phyloP scores from a whole-genome alignment of 2,329 filamentous ascomycete genomes.

The Diaporthe caulivora region DNA sequence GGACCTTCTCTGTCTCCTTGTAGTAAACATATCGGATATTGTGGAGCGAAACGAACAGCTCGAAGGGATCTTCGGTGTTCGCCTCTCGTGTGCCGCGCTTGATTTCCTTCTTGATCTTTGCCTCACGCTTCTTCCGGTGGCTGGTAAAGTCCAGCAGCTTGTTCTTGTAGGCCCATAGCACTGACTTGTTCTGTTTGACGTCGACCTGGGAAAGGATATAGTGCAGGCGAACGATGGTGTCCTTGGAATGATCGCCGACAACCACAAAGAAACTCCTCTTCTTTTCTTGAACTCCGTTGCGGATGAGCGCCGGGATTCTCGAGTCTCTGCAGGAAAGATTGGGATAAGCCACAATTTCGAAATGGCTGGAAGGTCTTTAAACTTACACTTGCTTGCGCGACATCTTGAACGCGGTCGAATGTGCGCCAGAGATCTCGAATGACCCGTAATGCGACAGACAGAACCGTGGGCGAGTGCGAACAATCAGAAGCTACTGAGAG shows the following conservation, averaged over 20 bases:
- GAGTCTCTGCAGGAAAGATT: conserved; percentile 73
- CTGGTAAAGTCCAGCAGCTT: conserved; percentile 94
- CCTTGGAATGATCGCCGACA: conserved; percentile 93
- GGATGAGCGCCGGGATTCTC: conserved; percentile 90
- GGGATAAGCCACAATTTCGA: conserved; percentile 31
- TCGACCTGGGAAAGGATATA: conserved; percentile 92
- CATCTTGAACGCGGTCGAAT: conserved; percentile 56
- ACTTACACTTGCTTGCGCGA: conserved; percentile 70
- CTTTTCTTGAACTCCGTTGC: conserved; percentile 93
- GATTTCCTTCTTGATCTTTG: conserved; percentile 98
- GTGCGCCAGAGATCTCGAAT: conserved; percentile 24
- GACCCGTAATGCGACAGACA: conserved; percentile 28
- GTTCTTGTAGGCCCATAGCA: conserved; percentile 99
- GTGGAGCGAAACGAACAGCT: conserved; percentile 95
- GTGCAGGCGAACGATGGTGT: conserved; percentile 94
- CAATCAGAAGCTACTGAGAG: conserved; percentile 20
- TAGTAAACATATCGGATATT: conserved; percentile 99
- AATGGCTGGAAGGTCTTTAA: not conserved
- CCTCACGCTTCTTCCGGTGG: conserved; percentile 97
- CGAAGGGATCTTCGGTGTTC: conserved; percentile 94
- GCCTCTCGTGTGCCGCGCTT: conserved; percentile 93
- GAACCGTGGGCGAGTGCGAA: not conserved
- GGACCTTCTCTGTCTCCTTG: conserved; percentile 98
- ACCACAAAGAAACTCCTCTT: conserved; percentile 98
- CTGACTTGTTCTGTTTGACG: conserved; percentile 94